These are phyloP conservation scores for Mycena crocata DNA, from an alignment of 768 basidiomycete species.

Conservation along the genomic window DNA sequence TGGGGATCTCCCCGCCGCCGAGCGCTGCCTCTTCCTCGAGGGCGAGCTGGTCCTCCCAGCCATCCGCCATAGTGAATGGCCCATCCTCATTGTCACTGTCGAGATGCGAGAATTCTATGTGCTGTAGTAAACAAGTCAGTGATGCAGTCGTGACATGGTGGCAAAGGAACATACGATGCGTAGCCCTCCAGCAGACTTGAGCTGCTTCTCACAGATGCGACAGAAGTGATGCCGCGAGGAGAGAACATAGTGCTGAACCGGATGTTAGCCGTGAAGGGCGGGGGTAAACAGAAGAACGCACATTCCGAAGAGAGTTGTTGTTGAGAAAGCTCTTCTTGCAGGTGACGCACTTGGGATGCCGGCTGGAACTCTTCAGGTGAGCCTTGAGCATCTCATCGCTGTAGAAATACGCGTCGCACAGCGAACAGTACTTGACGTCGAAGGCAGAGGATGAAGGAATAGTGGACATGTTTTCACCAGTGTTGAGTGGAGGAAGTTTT, in stretches of 20 bases:
- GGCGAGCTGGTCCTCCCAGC: constrained; percentile 48
- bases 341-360: constrained; percentile 45
- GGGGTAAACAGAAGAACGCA: constrained; percentile 21
- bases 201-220: constrained; percentile 43
- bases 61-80: constrained; percentile 32
- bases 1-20: constrained; percentile 34
- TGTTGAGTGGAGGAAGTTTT: constrained; percentile 2
- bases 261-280: neutral
- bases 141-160: no score
- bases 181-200: constrained; percentile 42
- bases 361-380: constrained; percentile 41
- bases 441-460: constrained; percentile 22
- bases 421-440: constrained; percentile 44
- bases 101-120: constrained; percentile 43
- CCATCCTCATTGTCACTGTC: constrained; percentile 41
- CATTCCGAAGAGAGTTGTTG: constrained; percentile 44
- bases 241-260: constrained; percentile 42
- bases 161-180: constrained; percentile 29
- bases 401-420: constrained; percentile 49
- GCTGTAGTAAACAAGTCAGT: constrained; percentile 21
- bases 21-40: constrained; percentile 37
- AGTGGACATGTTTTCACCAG: constrained; percentile 9
- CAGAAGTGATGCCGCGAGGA: constrained; percentile 47
- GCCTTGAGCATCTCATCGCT: constrained; percentile 38
- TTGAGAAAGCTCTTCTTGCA: constrained; percentile 47